These are phyloP conservation scores for Fusarium sp. DNA, from an alignment of 2,329 filamentous ascomycete genomes.

Conservation along the genomic window DNA sequence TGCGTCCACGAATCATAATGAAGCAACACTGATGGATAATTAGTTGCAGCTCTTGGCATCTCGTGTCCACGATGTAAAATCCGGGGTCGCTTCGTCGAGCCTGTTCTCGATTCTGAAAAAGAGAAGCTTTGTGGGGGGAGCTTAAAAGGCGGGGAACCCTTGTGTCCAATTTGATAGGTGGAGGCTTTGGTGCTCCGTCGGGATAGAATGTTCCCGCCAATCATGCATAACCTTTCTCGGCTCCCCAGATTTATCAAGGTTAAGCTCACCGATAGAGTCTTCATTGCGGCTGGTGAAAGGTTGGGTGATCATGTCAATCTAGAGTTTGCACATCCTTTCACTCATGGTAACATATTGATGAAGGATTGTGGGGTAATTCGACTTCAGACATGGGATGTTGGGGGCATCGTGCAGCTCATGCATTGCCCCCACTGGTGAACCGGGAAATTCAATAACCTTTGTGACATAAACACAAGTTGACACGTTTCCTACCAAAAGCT, in stretches of 20 bases:
- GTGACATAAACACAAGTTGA: no score
- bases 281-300: not conserved
- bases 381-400: not conserved
- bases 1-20: constrained; percentile 25
- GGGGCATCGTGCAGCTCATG: not conserved
- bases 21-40: not conserved
- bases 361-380: not conserved
- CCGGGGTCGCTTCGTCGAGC: not conserved
- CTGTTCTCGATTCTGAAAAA: not conserved
- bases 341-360: no score
- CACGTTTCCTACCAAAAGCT: no score
- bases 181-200: not conserved
- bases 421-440: not conserved
- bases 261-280: constrained; percentile 3
- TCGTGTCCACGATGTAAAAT: not conserved
- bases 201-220: not conserved
- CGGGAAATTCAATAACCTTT: no score
- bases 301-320: not conserved
- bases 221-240: no score
- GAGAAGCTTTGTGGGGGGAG: constrained; percentile 6
- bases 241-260: not conserved
- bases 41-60: not conserved
- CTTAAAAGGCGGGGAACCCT: constrained; percentile 7
- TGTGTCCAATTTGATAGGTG: not conserved
- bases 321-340: no score